Evolutionary conservation across 2,329 filamentous ascomycete genomes (phyloP).

Genomic region (Aspergillaceae sp.): DNA sequence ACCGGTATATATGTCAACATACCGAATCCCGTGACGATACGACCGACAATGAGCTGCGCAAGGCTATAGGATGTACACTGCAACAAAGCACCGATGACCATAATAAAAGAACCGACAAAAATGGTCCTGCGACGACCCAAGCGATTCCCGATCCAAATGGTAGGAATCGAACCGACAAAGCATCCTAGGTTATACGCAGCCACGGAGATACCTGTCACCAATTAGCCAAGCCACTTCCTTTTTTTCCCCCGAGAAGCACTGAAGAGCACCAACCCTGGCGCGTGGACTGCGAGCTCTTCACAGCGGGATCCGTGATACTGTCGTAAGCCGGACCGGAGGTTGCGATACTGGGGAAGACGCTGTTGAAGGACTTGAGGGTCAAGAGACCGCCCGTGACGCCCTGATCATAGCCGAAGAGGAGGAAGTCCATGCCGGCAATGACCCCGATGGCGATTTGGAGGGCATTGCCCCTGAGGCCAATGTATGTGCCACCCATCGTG

Average conservation of each 20-base stretch:
- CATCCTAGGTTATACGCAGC: slow-evolving; percentile 43
- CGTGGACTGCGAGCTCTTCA: slow-evolving; percentile 23
- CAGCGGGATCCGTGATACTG: slow-evolving; percentile 6
- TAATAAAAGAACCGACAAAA: slow-evolving; percentile 41
- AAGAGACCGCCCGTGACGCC: slow-evolving; percentile 40
- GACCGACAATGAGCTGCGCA: slow-evolving; percentile 44
- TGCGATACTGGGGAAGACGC: slow-evolving; percentile 35
- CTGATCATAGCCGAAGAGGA: slow-evolving; percentile 31
- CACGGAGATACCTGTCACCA: slow-evolving; percentile 27
- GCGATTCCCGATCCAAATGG: slow-evolving; percentile 44
- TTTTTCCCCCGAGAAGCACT: too few relatives aligned
- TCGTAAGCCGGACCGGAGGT: slow-evolving; percentile 7
- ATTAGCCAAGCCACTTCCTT: neutral
- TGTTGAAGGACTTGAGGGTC: slow-evolving; percentile 33
- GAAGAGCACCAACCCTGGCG: slow-evolving; percentile 23
- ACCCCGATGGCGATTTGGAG: slow-evolving; percentile 37
- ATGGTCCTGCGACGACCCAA: slow-evolving; percentile 46
- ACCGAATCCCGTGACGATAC: slow-evolving; percentile 45
- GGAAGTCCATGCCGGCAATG: slow-evolving; percentile 37
- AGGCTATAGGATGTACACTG: slow-evolving; percentile 41
- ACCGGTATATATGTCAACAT: neutral
- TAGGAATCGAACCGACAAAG: slow-evolving; percentile 43
- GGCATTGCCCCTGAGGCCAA: slow-evolving; percentile 34
- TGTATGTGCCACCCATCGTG: slow-evolving; percentile 22
- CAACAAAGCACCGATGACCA: slow-evolving; percentile 43